Base-by-base conservation (phyloP, 2,329 filamentous ascomycete species). In the Metarhizium guizhouense region DNA sequence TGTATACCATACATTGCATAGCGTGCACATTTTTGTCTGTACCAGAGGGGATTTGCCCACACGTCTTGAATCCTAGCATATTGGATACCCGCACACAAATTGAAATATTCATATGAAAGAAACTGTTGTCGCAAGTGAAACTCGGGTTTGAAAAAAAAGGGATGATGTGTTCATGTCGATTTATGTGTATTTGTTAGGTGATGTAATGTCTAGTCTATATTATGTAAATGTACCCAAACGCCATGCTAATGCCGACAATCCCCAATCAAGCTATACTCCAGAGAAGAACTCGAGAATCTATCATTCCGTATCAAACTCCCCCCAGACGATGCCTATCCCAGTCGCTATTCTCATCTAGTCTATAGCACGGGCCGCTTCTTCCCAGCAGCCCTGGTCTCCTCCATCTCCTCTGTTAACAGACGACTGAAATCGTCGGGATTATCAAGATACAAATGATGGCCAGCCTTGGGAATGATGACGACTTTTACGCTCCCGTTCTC, bases 401-500 rank as follows among this genome's bases (percentile, higher is more conserved):
- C 75, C 64, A 86, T 64, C 62, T 84, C 81, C 59, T 76, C 74
- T 16, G 67, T 69, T 11, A 84, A 70, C 49, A 76, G 70, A 3
- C 74, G 65, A 66, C 84, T 84, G 64, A 84, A 84, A 52, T 78
- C 75, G 0, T 80, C 75, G 0, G 80, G 73, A 59, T 84, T 84
- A 60, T 84, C 81, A 30, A 84, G 69, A 65, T 84, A 83, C 8
- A 84, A 63, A 64, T 84, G 80, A 52, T 84, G 81, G 0, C 81
- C 81, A 0, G 81, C 78, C 63, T 80, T 79, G 58, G 68, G 70
- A 14, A 99, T 86, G 36, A 96, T 78, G 5, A 93, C 70, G 0
- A 97, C 92, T 72, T 88, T 94, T 8, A 87, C 88, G 47, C 83
- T 84, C 4, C 93, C 92, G 55, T 89, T 88, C 66, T 96, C 93